Base-by-base conservation (phyloP, 257 asterid genomes). In the Przewalskia tangutica region DNA sequence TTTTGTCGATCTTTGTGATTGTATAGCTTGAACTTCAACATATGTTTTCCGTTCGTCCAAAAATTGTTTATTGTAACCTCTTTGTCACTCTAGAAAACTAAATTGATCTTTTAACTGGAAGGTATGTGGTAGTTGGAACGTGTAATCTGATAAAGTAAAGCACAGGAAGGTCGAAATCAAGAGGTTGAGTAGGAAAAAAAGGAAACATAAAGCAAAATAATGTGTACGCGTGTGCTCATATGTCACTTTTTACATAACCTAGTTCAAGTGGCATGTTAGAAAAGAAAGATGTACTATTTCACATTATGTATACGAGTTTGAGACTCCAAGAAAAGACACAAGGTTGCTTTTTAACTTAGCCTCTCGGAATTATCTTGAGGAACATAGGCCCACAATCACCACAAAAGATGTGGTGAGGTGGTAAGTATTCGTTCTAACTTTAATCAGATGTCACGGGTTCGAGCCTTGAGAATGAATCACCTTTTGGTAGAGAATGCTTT, bases 221-320 rank as follows among this genome's bases (percentile, higher is more conserved):
- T 73, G 60, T 73, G 59, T 73, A 73, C 42, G 42, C 79, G 60
- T 73, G 58, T 20, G 60, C 79, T 23, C 1, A 12, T 73, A 48
- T 73, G 79, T 73, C 79, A 48, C 23, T 73, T 73, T 73, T 73
- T 12, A 73, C 79, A 73, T 48, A 73, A 73, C 60, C 79, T 73
- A 73, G 79, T 48, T 73, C 42, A 12, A 44, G 42, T 58, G 81
- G 16, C 44, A 80, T 70, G 23, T 77, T 42, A 53, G 53, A 64
- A 79, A 83, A 77, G 6, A 53, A 80, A 80, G 55, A 67, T 48
- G 20, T 65, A 66, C 80, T 42, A 83, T 54, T 83, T 85, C 89
- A 86, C 88, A 85, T 86, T 86, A 86, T 80, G 66, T 67, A 82
- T 56, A 77, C 78, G 87, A 82, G 50, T 36, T 27, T 77, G 56